These are phyloP conservation scores for Aspergillus neoniger DNA, from an alignment of 2,329 filamentous ascomycete species.

Conservation along the genomic window DNA sequence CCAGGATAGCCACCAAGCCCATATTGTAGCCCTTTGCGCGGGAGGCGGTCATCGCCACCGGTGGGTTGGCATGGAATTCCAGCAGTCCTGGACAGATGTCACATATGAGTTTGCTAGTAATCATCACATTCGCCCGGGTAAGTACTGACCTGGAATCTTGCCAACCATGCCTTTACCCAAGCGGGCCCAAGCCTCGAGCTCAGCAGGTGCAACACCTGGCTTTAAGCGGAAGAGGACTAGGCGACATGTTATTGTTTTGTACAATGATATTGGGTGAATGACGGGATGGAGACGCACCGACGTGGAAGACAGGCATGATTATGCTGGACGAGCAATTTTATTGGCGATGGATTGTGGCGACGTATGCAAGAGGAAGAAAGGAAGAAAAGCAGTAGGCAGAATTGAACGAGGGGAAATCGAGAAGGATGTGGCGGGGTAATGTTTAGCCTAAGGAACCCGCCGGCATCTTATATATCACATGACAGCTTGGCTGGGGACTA, in stretches of 20 bases:
- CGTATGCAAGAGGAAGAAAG: too few species aligned
- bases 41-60: background rate
- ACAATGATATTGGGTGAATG: background rate
- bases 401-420: too few species aligned
- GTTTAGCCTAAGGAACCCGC: too few species aligned
- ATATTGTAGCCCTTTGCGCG: constrained; percentile 4
- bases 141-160: constrained; percentile 39
- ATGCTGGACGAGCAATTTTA: too few species aligned
- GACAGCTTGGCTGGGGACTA: too few species aligned
- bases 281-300: constrained; percentile 31
- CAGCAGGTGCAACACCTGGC: constrained; percentile 35
- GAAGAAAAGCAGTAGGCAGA: too few species aligned
- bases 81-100: background rate
- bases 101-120: background rate
- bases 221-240: constrained; percentile 49
- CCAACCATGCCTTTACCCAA: constrained; percentile 43
- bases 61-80: background rate
- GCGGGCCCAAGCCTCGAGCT: constrained; percentile 35
- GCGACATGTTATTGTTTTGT: background rate
- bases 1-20: background rate
- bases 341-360: background rate
- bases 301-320: constrained; percentile 44
- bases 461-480: too few species aligned
- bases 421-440: too few species aligned
- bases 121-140: background rate